Base-by-base conservation (phyloP, 257 asterid species). In the Cruciata laevipes region DNA sequence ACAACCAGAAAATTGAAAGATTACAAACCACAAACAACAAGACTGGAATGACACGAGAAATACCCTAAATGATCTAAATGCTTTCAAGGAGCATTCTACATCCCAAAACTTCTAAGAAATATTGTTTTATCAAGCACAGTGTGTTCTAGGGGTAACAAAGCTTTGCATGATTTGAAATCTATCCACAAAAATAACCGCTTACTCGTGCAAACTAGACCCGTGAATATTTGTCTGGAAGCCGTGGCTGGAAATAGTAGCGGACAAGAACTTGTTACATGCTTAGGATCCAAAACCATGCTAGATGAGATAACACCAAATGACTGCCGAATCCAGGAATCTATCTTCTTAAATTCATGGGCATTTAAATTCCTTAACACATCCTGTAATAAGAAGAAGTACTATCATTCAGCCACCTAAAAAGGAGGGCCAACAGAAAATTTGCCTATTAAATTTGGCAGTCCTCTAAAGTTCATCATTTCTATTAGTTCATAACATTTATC, bases 181-280 rank as follows among this genome's bases (percentile, higher is more conserved):
- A 68, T 64, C 44, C 20, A 35, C 24, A 51, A 57, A 62, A 56
- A 67, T 66, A 68, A 61, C 49, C 62, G 83, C 96, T 82, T 79
- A 92, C 98, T 85, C 1, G 97, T 88, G 79, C 76, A 81, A 68
- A 94, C 90, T 80, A 90, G 79, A 58, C 80, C 95, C 17, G 99
- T 82, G 80, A 76, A 84, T 38, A 94, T 80, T 76, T 84, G 88
- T 69, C 83, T 79, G 37, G 85, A 80, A 53, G 83, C 74, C 71
- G 77, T 77, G 56, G 69, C 69, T 38, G 63, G 81, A 77, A 7
- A 75, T 40, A 87, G 47, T 76, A 86, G 68, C 6, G 99, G 99
- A 71, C 85, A 85, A 7, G 85, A 68, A 69, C 67, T 69, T 6
- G 82, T 82, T 49, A 83, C 80, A 18, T 76, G 71, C 37, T 71